A percentile compares a stretch with the other conserved stretches of the same genome.
Conservation (phyloP, 2,329 filamentous ascomycete genomes). For the Pezizomycotina sp. region DNA sequence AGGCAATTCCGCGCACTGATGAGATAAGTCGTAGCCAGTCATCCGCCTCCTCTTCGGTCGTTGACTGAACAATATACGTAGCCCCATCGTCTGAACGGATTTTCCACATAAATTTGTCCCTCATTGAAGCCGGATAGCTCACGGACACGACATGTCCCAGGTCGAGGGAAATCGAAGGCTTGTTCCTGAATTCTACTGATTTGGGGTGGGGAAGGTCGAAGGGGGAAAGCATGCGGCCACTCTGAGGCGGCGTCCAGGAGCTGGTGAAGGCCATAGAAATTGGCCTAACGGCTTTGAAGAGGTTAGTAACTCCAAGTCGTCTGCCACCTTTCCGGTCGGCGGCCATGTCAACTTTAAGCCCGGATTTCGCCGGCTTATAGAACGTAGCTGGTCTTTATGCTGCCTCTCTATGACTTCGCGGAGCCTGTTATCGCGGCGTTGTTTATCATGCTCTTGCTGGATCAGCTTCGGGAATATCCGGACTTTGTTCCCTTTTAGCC, state of each 20-base stretch:
- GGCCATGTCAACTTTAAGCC: constrained; percentile 20
- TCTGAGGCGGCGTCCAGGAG: constrained; percentile 25
- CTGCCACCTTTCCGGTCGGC: constrained; percentile 24
- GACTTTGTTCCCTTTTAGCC: constrained; percentile 20
- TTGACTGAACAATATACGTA: constrained; percentile 25
- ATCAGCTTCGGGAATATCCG: constrained; percentile 25
- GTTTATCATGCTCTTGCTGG: constrained; percentile 25
- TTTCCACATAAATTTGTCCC: constrained; percentile 25
- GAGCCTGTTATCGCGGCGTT: constrained; percentile 24
- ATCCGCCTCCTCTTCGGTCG: constrained; percentile 24
- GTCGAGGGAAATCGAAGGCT: constrained; percentile 23
- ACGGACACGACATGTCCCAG: constrained; percentile 21
- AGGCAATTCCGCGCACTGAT: constrained; percentile 22
- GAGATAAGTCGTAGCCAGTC: constrained; percentile 24
- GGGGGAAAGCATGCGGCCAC: constrained; percentile 22
- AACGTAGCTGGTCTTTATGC: constrained; percentile 23
- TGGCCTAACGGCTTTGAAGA: constrained; percentile 26
- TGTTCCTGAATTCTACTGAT: constrained; percentile 18
- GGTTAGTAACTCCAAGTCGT: constrained; percentile 25
- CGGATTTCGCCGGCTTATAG: constrained; percentile 23
- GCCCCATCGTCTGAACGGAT: constrained; percentile 23
- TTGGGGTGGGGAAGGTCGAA: constrained; percentile 23
- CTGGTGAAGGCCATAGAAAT: constrained; percentile 26
- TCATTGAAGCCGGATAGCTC: constrained; percentile 23
- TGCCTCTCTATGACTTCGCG: constrained; percentile 25